These are phyloP conservation scores for Ophiobolus disseminans DNA, from an alignment of 2,329 filamentous ascomycete species.

Conservation along the genomic window DNA sequence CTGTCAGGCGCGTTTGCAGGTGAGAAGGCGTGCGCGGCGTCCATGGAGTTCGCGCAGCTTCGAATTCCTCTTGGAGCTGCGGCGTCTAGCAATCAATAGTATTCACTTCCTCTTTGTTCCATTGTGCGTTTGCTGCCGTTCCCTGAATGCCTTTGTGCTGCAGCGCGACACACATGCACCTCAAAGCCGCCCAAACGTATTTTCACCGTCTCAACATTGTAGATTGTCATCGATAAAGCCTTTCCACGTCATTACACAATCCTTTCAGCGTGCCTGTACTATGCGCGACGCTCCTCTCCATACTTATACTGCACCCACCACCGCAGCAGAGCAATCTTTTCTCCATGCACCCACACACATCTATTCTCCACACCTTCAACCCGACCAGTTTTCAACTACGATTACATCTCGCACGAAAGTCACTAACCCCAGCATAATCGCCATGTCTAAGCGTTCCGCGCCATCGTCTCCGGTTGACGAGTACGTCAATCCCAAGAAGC, in stretches of 20 bases:
- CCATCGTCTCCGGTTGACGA: background rate
- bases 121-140: slow-evolving; percentile 5
- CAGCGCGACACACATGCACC: background rate
- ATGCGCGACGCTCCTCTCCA: background rate
- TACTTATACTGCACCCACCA: slow-evolving; percentile 5
- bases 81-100: background rate
- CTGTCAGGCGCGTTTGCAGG: background rate
- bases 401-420: too few species aligned
- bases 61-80: too few species aligned
- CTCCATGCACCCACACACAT: background rate
- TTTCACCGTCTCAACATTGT: slow-evolving; percentile 7
- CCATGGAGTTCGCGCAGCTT: too few species aligned
- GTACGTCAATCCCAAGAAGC: slow-evolving; percentile 7
- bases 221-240: slow-evolving; percentile 7
- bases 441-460: slow-evolving; percentile 15
- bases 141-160: background rate
- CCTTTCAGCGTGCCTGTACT: slow-evolving; percentile 5
- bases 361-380: background rate
- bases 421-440: too few species aligned
- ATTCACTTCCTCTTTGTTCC: slow-evolving; percentile 10
- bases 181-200: background rate
- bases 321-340: background rate
- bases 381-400: too few species aligned
- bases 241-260: background rate
- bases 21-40: too few species aligned